Evolutionary conservation across 805 yeast species (phyloP).

Genomic region (Starmera pachycereana): DNA sequence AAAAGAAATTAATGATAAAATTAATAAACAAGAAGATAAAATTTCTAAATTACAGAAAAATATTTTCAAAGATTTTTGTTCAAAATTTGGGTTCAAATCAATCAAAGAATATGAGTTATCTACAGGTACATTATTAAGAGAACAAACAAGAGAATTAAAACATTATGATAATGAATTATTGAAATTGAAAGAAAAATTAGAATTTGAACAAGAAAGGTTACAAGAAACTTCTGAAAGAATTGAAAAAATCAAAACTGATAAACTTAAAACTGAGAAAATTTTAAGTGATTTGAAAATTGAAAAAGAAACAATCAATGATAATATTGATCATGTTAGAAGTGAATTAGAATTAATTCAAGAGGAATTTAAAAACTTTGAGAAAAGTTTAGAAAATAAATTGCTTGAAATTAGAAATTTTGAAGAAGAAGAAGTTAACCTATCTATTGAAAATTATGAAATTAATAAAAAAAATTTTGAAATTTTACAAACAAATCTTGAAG

Average conservation of each 20-base stretch:
- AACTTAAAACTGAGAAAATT: slow-evolving; percentile 25
- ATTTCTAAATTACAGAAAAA: slow-evolving; percentile 29
- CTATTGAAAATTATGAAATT: slow-evolving; percentile 15
- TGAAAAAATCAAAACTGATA: slow-evolving; percentile 29
- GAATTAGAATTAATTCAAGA: slow-evolving; percentile 29
- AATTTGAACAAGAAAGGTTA: slow-evolving; percentile 54
- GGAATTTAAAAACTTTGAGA: slow-evolving; percentile 25
- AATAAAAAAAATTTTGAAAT: slow-evolving; percentile 25
- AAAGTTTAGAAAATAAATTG: slow-evolving; percentile 20
- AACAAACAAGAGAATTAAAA: slow-evolving; percentile 49
- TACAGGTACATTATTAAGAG: slow-evolving; percentile 49
- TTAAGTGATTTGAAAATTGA: slow-evolving; percentile 23
- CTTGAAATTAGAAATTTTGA: slow-evolving; percentile 32
- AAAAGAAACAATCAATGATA: slow-evolving; percentile 21
- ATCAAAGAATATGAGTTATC: slow-evolving; percentile 62
- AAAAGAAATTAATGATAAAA: slow-evolving; percentile 12
- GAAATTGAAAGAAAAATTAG: slow-evolving; percentile 47
- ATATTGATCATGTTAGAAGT: slow-evolving; percentile 28
- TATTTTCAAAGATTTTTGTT: slow-evolving; percentile 46
- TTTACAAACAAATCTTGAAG: slow-evolving; percentile 44
- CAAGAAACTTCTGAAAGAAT: slow-evolving; percentile 40
- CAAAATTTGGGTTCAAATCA: slow-evolving; percentile 37
- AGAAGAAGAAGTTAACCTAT: slow-evolving; percentile 41
- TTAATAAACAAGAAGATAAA: slow-evolving; percentile 18
- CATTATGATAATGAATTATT: slow-evolving; percentile 52